Base-by-base conservation (phyloP, 2,329 filamentous ascomycete genomes). In the Venturia aucupariae region DNA sequence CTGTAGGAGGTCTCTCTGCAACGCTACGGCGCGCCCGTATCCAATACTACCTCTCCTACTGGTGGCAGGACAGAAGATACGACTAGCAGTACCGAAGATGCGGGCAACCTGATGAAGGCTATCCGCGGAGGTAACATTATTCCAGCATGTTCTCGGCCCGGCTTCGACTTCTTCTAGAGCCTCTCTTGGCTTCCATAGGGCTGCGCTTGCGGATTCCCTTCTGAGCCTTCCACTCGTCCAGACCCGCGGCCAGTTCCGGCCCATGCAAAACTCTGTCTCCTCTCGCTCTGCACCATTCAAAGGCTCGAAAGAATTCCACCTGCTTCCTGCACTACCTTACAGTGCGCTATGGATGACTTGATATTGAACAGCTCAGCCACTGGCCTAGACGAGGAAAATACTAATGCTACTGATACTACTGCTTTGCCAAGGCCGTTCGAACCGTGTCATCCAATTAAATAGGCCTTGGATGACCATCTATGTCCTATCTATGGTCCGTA, bases 161-260 rank as follows among this genome's bases (percentile, higher is more conserved):
- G 51, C 51, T 57, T 57, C 51, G 7, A 35, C 30, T 15, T 35
- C 51, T 57, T 57, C 51, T 57, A 57, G 51, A 57, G 51, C 19
- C 15, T 30, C 35, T 38, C 11, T 57, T 35, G 51, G 27, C 17
- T 27, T 57, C 30, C 10, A 15, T 57, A 57, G 51, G 51, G 51
- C 51, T 57, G 51, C 51, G 27, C 51, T 57, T 57, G 7, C 17
- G 30, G 51, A 35, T 35, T n/a, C 22, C 51, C 51, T n/a, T n/a
- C n/a, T n/a, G n/a, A n/a, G n/a, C n/a, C n/a, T n/a, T n/a, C n/a
- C n/a, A n/a, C n/a, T n/a, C n/a, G n/a, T 55, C 51, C 11, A 35
- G 27, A 32, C 51, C 27, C 7, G 51, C 51, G 30, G 51, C 51
- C 51, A 35, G 11, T 35, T 8, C 51, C 51, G 51, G 19, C 13